A percentile compares a stretch with the other conserved stretches of the same genome.
These are phyloP conservation scores for Murraya koenigii DNA, from an alignment of 345 rosid genomes.

Conservation along the genomic window DNA sequence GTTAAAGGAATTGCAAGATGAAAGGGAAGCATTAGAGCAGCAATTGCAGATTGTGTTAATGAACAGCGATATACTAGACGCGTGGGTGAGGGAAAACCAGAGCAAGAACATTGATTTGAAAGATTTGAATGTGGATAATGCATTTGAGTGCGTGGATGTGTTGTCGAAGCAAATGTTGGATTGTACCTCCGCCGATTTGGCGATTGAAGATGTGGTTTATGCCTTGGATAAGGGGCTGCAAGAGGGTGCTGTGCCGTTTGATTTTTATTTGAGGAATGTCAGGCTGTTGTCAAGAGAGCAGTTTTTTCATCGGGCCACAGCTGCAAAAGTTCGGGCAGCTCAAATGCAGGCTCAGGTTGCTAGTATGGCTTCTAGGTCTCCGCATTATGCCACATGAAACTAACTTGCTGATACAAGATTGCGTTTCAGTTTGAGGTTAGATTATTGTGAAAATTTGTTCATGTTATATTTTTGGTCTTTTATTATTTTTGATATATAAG, in stretches of 20 bases:
- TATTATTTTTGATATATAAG: background rate
- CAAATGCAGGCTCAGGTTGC: conserved; percentile 97
- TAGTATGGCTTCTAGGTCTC: conserved; percentile 69
- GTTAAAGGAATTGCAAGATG: conserved; percentile 65
- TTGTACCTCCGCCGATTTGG: conserved; percentile 69
- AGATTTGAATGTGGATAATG: conserved; percentile 51
- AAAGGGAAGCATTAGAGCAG: conserved; percentile 76
- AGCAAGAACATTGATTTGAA: conserved; percentile 33
- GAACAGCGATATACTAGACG: conserved; percentile 63
- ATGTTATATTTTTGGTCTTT: background rate
- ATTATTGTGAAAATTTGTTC: conserved; percentile 13
- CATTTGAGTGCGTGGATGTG: conserved; percentile 52
- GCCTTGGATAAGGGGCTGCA: conserved; percentile 70
- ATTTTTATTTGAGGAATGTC: conserved; percentile 83
- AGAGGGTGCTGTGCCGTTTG: conserved; percentile 64
- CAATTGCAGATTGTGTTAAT: conserved; percentile 76
- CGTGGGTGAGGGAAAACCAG: conserved; percentile 68
- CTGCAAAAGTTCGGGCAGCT: conserved; percentile 62
- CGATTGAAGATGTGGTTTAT: conserved; percentile 83
- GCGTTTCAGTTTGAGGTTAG: conserved; percentile 19
- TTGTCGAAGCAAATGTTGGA: conserved; percentile 85
- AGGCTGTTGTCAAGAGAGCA: conserved; percentile 91
- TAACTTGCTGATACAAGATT: background rate
- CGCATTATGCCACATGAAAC: conserved; percentile 28
- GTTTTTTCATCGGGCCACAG: conserved; percentile 80